A percentile compares a stretch with the other conserved stretches of the same genome.
Evolutionary conservation across 805 yeast species (phyloP).

Genomic region (Komagataella kurtzmanii): DNA sequence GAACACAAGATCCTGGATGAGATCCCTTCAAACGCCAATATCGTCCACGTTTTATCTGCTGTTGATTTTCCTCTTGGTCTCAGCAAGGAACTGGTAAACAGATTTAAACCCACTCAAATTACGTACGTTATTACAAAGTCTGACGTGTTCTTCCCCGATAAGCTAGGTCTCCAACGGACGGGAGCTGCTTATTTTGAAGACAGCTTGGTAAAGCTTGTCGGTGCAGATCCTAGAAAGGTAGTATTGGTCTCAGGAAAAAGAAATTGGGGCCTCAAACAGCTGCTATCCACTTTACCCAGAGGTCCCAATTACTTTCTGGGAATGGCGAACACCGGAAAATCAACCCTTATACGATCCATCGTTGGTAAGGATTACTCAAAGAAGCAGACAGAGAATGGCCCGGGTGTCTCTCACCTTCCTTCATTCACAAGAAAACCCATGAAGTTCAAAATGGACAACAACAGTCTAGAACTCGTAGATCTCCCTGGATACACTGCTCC

Average conservation of each 20-base stretch:
- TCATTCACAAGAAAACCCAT: constrained; percentile 54
- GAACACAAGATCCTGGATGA: constrained; percentile 16
- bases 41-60: constrained; percentile 53
- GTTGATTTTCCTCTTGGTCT: constrained; percentile 62
- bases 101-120: constrained; percentile 20
- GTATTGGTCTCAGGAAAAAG: constrained; percentile 34
- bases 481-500: constrained; percentile 30
- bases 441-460: constrained; percentile 19
- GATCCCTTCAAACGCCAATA: constrained; percentile 29
- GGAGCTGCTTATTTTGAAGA: constrained; percentile 19
- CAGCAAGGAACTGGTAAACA: constrained; percentile 20
- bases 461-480: constrained; percentile 19
- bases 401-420: constrained; percentile 42
- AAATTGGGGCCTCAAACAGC: constrained; percentile 34
- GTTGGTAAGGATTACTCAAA: constrained; percentile 7
- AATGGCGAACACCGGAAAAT: constrained; percentile 57
- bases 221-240: constrained; percentile 21
- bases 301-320: constrained; percentile 42
- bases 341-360: constrained; percentile 40
- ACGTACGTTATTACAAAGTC: constrained; percentile 27
- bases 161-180: constrained; percentile 9
- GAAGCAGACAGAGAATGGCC: constrained; percentile 19
- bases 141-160: constrained; percentile 18
- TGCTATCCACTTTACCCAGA: constrained; percentile 23
- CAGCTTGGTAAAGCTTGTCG: constrained; percentile 15